phyloP scores from a whole-genome alignment of 2,329 filamentous ascomycete species.

The Akanthomyces muscarius region DNA sequence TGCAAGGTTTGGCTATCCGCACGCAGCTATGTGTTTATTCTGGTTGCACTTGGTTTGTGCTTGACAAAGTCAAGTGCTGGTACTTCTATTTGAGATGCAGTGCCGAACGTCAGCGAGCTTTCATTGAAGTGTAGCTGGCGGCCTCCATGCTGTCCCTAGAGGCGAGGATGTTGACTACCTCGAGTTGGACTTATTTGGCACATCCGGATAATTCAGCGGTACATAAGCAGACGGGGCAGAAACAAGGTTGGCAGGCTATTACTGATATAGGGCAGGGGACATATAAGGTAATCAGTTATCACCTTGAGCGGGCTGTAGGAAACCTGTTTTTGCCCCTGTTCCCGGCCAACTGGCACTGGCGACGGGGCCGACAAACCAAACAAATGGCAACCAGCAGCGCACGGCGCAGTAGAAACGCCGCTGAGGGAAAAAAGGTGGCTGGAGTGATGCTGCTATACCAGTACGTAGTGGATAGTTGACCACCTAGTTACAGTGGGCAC shows the following conservation, averaged over 20 bases:
- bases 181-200: background rate
- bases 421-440: background rate
- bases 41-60: too few species aligned
- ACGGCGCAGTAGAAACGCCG: background rate
- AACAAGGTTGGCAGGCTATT: too few species aligned
- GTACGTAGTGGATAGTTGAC: too few species aligned
- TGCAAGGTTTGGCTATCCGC: too few species aligned
- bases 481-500: too few species aligned
- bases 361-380: background rate
- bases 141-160: background rate
- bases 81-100: background rate
- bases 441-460: background rate
- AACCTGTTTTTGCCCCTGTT: conserved; percentile 9
- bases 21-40: too few species aligned
- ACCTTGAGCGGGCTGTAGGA: background rate
- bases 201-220: background rate
- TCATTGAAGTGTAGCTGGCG: background rate
- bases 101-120: too few species aligned
- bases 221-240: background rate
- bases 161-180: background rate
- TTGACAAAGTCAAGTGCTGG: too few species aligned
- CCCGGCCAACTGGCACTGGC: background rate
- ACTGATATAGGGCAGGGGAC: background rate
- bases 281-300: background rate
- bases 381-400: background rate